These are phyloP conservation scores for Saccharomycopsis amapae DNA, from an alignment of 805 yeast species.

Conservation along the genomic window DNA sequence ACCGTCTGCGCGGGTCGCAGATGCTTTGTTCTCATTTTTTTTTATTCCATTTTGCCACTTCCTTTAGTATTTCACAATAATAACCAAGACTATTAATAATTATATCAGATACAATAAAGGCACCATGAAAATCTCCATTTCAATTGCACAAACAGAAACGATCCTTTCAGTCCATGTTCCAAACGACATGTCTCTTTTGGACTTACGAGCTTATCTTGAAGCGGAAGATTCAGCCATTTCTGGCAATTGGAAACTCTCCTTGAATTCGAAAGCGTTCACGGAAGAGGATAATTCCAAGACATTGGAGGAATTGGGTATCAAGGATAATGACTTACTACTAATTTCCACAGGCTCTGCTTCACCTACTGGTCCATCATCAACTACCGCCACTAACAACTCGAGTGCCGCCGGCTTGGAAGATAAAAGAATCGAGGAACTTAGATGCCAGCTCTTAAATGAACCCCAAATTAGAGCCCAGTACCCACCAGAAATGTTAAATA, in stretches of 20 bases:
- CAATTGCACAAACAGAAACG: too few species aligned
- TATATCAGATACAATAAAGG: too few species aligned
- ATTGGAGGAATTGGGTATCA: constrained; percentile 41
- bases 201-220: constrained; percentile 65
- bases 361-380: background rate
- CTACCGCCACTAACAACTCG: background rate
- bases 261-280: constrained; percentile 38
- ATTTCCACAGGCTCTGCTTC: background rate
- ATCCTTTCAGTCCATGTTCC: too few species aligned
- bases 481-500: constrained; percentile 9
- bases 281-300: constrained; percentile 27
- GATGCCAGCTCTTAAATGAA: constrained; percentile 42
- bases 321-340: constrained; percentile 54
- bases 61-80: too few species aligned
- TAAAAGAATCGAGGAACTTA: constrained; percentile 38
- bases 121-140: too few species aligned
- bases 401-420: constrained; percentile 19
- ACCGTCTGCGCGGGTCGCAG: too few species aligned
- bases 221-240: constrained; percentile 55
- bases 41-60: too few species aligned
- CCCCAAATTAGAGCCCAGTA: constrained; percentile 35
- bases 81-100: too few species aligned
- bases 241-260: constrained; percentile 40
- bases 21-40: too few species aligned
- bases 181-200: constrained; percentile 53